phyloP scores from a whole-genome alignment of 2,329 filamentous ascomycete species.

The Pseudogymnoascus sp. region DNA sequence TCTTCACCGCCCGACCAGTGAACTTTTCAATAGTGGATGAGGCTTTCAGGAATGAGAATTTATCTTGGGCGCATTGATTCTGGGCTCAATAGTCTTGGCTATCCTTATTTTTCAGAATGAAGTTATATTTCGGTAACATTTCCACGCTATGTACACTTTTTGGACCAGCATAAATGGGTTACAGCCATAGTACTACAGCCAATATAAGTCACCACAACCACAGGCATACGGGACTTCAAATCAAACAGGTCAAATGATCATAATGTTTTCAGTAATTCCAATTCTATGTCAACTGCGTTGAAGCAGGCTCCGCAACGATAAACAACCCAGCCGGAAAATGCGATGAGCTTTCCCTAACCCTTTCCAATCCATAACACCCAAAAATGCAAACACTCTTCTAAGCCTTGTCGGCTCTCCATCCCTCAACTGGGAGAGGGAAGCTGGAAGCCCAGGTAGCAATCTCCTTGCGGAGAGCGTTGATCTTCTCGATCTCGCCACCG shows the following conservation, averaged over 20 bases:
- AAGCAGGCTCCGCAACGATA: constrained; percentile 6
- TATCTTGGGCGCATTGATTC: background rate
- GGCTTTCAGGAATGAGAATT: background rate
- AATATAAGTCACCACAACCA: background rate
- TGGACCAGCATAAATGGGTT: background rate
- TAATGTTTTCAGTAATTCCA: background rate
- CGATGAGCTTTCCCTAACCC: constrained; percentile 9
- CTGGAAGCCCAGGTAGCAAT: constrained; percentile 76
- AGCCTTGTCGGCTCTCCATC: constrained; percentile 47
- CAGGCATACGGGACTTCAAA: background rate
- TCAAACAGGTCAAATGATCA: background rate
- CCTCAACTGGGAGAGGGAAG: constrained; percentile 87
- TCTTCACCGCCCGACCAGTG: constrained; percentile 1
- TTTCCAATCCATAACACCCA: constrained; percentile 7
- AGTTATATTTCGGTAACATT: background rate
- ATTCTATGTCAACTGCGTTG: constrained; percentile 10
- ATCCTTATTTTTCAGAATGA: background rate
- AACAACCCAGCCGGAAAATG: constrained; percentile 7
- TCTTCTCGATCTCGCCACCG: constrained; percentile 67
- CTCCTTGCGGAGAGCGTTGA: constrained; percentile 80
- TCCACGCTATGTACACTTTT: background rate
- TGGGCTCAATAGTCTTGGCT: background rate
- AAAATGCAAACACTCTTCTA: constrained; percentile 4
- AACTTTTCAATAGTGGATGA: constrained; percentile 2
- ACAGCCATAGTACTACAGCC: background rate